Evolutionary conservation across 2,329 filamentous ascomycete species (phyloP).

Genomic region (Beauveria sp.): DNA sequence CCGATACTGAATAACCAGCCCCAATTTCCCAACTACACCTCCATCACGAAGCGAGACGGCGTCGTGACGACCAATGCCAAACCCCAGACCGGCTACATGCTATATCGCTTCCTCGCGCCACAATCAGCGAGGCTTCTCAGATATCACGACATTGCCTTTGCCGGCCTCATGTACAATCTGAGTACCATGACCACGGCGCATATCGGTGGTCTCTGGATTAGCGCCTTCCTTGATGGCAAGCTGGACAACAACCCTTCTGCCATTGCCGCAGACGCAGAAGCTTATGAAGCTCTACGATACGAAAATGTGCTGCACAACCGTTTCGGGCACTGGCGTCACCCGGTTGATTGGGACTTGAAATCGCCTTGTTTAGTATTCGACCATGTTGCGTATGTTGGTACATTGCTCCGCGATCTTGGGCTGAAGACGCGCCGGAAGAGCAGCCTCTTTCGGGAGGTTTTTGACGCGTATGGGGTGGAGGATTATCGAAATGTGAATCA

Average conservation of each 20-base stretch:
- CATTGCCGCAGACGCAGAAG: constrained; percentile 12
- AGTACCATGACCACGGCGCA: constrained; percentile 32
- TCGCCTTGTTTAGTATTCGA: constrained; percentile 70
- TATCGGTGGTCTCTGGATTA: constrained; percentile 49
- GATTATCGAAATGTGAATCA: constrained; percentile 35
- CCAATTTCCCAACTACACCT: constrained; percentile 34
- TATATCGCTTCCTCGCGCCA: constrained; percentile 39
- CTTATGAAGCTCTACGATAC: constrained; percentile 35
- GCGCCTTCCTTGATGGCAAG: constrained; percentile 46
- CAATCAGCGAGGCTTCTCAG: constrained; percentile 26
- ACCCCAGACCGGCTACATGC: constrained; percentile 25
- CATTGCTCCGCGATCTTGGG: constrained; percentile 58
- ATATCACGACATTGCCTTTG: constrained; percentile 35
- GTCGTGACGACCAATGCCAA: constrained; percentile 28
- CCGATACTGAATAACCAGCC: constrained; percentile 47
- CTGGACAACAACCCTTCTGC: constrained; percentile 13
- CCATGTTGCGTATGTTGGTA: constrained; percentile 59
- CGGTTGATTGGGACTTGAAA: constrained; percentile 53
- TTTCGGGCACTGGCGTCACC: constrained; percentile 64
- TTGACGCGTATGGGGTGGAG: constrained; percentile 45
- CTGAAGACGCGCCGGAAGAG: constrained; percentile 47
- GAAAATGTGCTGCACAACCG: constrained; percentile 57
- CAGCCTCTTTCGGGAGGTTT: constrained; percentile 40
- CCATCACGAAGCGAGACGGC: constrained; percentile 32
- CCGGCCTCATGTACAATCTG: constrained; percentile 34